Conservation (phyloP, 768 basidiomycete species). For the Cubamyces sp. region DNA sequence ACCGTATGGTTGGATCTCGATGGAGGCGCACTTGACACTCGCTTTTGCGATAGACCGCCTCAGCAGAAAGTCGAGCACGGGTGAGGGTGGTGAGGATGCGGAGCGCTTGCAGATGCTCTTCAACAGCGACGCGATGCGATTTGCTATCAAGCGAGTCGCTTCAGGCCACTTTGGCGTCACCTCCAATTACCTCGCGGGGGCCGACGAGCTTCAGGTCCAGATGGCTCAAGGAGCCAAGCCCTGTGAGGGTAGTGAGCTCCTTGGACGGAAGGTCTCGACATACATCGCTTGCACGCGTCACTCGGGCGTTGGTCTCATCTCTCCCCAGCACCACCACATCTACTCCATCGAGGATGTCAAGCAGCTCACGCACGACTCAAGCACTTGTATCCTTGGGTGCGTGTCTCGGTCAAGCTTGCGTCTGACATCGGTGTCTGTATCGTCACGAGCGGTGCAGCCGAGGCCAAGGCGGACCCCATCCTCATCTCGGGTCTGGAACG, state of each 20-base stretch:
- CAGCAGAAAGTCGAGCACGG: constrained; percentile 98
- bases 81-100: constrained; percentile 98
- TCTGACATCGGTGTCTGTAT: constrained; percentile 98
- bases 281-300: constrained; percentile 98
- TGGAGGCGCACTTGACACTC: constrained; percentile 97
- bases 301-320: constrained; percentile 97
- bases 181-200: constrained; percentile 95
- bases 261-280: constrained; percentile 96
- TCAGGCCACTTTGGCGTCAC: constrained; percentile 98
- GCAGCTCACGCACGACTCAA: constrained; percentile 99
- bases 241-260: constrained; percentile 98
- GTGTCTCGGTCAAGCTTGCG: constrained; percentile 97
- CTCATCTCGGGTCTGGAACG: constrained; percentile 98
- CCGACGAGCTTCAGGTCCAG: constrained; percentile 98
- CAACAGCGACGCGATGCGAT: constrained; percentile 93
- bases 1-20: constrained; percentile 99
- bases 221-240: constrained; percentile 99
- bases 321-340: constrained; percentile 97
- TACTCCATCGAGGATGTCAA: constrained; percentile 99
- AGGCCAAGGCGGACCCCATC: constrained; percentile 98
- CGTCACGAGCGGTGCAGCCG: constrained; percentile 96
- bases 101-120: constrained; percentile 79
- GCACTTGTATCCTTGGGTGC: constrained; percentile 93
- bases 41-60: constrained; percentile 99
- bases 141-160: constrained; percentile 93